A percentile compares a stretch with the other conserved stretches of the same genome.
phyloP scores from a whole-genome alignment of 805 yeast species.

The Zygoascus flipseniorum region DNA sequence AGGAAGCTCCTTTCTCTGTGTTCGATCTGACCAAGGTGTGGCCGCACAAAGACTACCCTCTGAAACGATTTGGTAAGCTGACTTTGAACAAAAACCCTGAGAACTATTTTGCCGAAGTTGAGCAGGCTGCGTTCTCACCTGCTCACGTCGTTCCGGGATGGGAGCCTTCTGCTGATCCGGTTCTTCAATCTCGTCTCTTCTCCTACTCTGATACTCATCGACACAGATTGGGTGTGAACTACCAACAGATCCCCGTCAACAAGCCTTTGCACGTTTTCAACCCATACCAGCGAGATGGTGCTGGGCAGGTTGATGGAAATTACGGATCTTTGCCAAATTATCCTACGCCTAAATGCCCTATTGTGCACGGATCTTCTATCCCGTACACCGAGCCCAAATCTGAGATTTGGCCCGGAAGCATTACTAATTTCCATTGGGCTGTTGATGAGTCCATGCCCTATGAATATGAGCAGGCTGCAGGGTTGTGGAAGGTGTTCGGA shows the following conservation, averaged over 20 bases:
- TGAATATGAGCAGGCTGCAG: constrained; percentile 73
- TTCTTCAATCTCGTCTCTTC: constrained; percentile 70
- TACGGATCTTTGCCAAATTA: constrained; percentile 74
- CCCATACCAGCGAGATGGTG: constrained; percentile 81
- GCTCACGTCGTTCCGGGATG: constrained; percentile 78
- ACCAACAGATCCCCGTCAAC: constrained; percentile 80
- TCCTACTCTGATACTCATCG: constrained; percentile 83
- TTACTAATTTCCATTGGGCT: constrained; percentile 80
- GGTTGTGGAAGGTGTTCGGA: constrained; percentile 68
- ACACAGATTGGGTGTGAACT: constrained; percentile 68
- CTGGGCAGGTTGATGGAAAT: constrained; percentile 61
- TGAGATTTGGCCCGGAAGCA: constrained; percentile 76
- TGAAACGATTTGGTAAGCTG: constrained; percentile 76
- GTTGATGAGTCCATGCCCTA: constrained; percentile 42
- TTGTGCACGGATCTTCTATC: constrained; percentile 18
- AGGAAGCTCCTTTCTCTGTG: constrained; percentile 63
- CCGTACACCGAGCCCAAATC: constrained; percentile 37
- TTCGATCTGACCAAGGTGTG: constrained; percentile 88
- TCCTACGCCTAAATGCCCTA: constrained; percentile 27
- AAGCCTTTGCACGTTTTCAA: constrained; percentile 59
- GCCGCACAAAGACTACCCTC: constrained; percentile 82
- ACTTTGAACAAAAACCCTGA: constrained; percentile 74
- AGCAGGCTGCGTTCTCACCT: constrained; percentile 81
- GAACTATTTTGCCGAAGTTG: constrained; percentile 82
- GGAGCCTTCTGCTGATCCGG: constrained; percentile 79